Base-by-base conservation (phyloP, 2,329 filamentous ascomycete species). In the Emergomyces orientalis region DNA sequence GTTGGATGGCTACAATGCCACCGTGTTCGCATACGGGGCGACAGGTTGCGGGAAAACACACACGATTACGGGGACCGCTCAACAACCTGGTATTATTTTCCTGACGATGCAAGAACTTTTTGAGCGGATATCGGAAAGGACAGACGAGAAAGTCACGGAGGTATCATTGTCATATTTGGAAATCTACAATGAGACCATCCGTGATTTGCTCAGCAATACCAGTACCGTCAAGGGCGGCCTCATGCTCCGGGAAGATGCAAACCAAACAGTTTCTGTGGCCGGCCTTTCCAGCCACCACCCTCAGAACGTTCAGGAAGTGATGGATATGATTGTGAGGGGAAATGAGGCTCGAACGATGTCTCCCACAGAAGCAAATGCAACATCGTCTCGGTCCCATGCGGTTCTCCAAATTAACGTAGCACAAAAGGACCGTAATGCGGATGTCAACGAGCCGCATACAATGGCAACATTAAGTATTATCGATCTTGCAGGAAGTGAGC, bases 391-490 rank as follows among this genome's bases (percentile, higher is more conserved):
- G 74, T 99, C 94, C 0, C 94, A 99, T 73, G 94, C 94, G 13
- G 94, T 99, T 17, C 84, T 99, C 1, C 94, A 99, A 75, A 96
- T 99, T 79, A 99, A 99, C 71, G 82, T 99, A 30, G 89, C 93
- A 2, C 89, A 95, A 70, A 96, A 96, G 72, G 93, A 97, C 71
- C 86, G 93, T 63, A 97, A 97, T 71, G 92, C 94, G 11, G 86
- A 88, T 64, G 86, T 97, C 66, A 92, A 91, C 72, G 94, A 99
- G 76, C 92, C 94, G 3, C 91, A 97, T 70, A 97, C 94, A 1
- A 96, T 97, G 90, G 94, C 94, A 0, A 99, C 94, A 0, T 83
- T 99, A 54, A 97, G 93, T 73, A 97, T 99, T 71, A 99, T 99
- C 74, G 94, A 99, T 79, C 80, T 99, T 69, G 94, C 94, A 4